Evolutionary conservation across 371 early-diverging fungal species (phyloP).

Genomic region (Haplosporangium sp.): DNA sequence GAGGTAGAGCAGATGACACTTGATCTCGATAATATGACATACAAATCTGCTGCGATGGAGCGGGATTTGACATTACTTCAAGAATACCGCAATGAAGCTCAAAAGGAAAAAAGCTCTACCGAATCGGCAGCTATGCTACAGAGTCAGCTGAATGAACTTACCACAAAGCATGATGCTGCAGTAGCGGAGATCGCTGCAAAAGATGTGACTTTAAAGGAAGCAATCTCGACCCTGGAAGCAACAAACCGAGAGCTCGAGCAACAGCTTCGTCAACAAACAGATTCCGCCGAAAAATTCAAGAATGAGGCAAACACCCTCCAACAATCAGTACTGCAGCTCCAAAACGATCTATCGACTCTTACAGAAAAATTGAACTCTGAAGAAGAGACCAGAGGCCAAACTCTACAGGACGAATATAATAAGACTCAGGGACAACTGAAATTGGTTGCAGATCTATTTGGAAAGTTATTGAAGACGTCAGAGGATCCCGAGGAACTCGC

Average conservation of each 20-base stretch:
- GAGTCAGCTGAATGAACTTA: conserved; percentile 2
- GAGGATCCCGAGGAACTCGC: conserved; percentile 17
- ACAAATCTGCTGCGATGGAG: background rate
- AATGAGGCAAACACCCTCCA: background rate
- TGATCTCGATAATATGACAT: conserved; percentile 6
- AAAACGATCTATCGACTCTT: conserved; percentile 6
- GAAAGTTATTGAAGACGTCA: conserved; percentile 10
- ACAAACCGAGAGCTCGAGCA: background rate
- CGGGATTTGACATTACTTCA: conserved; percentile 8
- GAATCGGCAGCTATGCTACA: background rate
- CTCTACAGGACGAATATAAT: background rate
- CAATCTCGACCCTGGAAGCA: conserved; percentile 6
- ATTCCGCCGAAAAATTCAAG: background rate
- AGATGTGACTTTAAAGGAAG: background rate
- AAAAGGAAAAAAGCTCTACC: background rate
- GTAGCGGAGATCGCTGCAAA: background rate
- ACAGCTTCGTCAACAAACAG: background rate
- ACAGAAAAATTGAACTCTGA: background rate
- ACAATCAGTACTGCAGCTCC: background rate
- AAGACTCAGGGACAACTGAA: conserved; percentile 13
- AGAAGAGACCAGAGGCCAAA: background rate
- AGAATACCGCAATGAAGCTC: background rate
- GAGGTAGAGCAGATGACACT: conserved; percentile 18
- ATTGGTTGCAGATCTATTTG: conserved; percentile 16
- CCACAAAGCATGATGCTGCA: background rate